Evolutionary conservation across 352 stramenopile species (phyloP), one percentile per base, ranked within the genome.

Genomic region (Poterioochromonas sp.): DNA sequence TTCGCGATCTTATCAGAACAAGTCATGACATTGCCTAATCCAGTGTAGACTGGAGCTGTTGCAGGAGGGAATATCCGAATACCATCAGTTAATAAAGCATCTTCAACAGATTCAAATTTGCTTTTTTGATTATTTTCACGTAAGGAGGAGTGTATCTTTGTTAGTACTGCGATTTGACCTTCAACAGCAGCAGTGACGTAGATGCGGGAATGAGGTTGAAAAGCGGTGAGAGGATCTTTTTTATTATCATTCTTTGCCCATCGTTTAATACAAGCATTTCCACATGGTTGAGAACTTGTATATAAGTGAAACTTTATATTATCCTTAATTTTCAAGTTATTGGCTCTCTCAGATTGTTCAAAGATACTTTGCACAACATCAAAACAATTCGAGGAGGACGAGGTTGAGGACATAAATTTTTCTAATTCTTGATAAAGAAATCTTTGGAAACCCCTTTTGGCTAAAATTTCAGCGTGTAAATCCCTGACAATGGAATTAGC

Each of bases 1-100:
- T 80, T n/a, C 5, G 68, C 63, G 20, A 83, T 79, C 47, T 83
- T 83, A 51, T 83, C 79, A 51, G 76, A 81, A 49, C 79, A 83
- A 20, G 47, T 77, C 37, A 83, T 58, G 1, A 80, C 41, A 51
- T 64, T 74, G 37, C 78, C 78, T 20, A 77, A 35, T 15, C 71
- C 71, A 35, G 1, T 60, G 5, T 54, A 20, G 5, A 53, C 43
- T 26, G 53, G 37, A 29, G 73, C 78, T n/a, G 70, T 81, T 11
- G 71, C 78, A 15, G 44, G 12, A 15, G 78, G 73, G n/a, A 18
- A 12, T 1, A 40, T n/a, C 11, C 8, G 32, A 29, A 22, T 35
- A n/a, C 20, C 0, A 62, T 1, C 43, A 51, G n/a, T 18, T 12
- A 37, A 0, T 15, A 8, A 5, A n/a, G 5, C 62, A n/a, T 11